Conservation (phyloP, 2,329 filamentous ascomycete genomes). For the Fusarium abutilonis region DNA sequence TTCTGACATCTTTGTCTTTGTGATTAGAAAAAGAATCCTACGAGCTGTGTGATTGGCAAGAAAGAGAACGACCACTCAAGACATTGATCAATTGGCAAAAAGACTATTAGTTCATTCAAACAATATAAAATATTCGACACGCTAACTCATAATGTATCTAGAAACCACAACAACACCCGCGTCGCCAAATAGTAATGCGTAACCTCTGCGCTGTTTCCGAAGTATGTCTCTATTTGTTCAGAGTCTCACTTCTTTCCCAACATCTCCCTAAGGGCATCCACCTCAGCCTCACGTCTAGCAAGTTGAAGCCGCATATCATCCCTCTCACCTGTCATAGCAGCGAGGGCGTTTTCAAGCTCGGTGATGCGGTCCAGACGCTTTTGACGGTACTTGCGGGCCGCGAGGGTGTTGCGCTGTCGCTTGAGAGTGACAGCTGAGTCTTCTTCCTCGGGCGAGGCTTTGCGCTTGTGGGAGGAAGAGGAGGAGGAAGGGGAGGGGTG, state of each 20-base stretch:
- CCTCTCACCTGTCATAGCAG: constrained; percentile 67
- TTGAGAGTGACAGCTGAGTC: constrained; percentile 55
- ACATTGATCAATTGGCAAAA: constrained; percentile 11
- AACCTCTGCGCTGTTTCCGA: background rate
- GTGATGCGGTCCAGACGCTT: constrained; percentile 73
- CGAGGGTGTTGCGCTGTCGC: constrained; percentile 74
- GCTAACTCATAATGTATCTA: constrained; percentile 27
- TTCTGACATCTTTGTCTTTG: too few relatives aligned
- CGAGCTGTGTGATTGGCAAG: too few relatives aligned
- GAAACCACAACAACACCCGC: constrained; percentile 28
- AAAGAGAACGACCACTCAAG: background rate
- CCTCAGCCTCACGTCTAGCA: constrained; percentile 72
- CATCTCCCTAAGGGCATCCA: constrained; percentile 67
- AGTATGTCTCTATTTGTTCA: background rate
- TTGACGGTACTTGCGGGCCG: constrained; percentile 76
- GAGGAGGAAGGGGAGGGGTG: constrained; percentile 36
- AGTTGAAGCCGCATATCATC: constrained; percentile 71
- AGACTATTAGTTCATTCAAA: background rate
- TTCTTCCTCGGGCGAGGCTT: constrained; percentile 41
- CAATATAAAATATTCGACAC: constrained; percentile 1
- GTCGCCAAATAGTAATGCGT: constrained; percentile 2
- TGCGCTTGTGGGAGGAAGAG: constrained; percentile 39
- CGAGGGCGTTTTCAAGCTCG: constrained; percentile 68
- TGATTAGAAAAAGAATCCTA: too few relatives aligned
- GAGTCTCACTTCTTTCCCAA: constrained; percentile 47